These are phyloP conservation scores for Fonsecaea multimorphosa DNA, from an alignment of 2,329 filamentous ascomycete genomes.

Conservation along the genomic window DNA sequence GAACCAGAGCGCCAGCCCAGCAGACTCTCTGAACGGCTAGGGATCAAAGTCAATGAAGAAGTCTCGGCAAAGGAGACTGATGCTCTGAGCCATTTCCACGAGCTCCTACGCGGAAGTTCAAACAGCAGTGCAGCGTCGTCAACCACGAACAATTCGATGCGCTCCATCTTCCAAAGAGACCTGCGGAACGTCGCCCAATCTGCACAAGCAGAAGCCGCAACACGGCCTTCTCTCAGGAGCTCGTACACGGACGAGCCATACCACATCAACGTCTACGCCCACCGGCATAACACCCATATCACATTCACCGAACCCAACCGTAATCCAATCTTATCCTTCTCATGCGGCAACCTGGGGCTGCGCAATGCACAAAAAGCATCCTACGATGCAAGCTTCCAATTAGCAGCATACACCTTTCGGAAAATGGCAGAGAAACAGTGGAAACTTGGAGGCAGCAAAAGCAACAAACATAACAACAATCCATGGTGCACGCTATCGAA, in stretches of 20 bases:
- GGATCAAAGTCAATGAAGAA: slow-evolving; percentile 20
- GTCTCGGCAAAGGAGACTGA: not conserved
- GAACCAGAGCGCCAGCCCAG: slow-evolving; percentile 2
- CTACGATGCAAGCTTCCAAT: slow-evolving; percentile 92
- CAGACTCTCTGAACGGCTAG: slow-evolving; percentile 24
- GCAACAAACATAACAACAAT: slow-evolving; percentile 58
- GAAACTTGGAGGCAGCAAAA: slow-evolving; percentile 68
- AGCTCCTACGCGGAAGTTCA: slow-evolving; percentile 11
- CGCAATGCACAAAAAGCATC: slow-evolving; percentile 76
- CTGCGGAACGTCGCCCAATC: slow-evolving; percentile 24
- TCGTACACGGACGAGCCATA: slow-evolving; percentile 63
- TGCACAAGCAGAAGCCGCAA: slow-evolving; percentile 29
- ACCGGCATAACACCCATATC: slow-evolving; percentile 95
- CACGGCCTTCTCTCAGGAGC: slow-evolving; percentile 21
- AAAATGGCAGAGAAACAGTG: slow-evolving; percentile 82
- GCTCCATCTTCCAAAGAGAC: slow-evolving; percentile 11
- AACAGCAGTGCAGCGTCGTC: slow-evolving; percentile 6
- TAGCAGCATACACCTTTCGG: slow-evolving; percentile 81
- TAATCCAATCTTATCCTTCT: slow-evolving; percentile 78
- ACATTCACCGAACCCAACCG: slow-evolving; percentile 84
- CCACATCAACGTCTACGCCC: slow-evolving; percentile 84
- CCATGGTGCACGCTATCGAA: slow-evolving; percentile 78
- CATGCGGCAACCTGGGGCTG: slow-evolving; percentile 90
- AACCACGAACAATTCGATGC: slow-evolving; percentile 8
- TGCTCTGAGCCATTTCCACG: slow-evolving; percentile 15